Evolutionary conservation across 331 rosid genomes (phyloP), one percentile per base, ranked within the genome.

Genomic region (Rhamnella rubrinervis): DNA sequence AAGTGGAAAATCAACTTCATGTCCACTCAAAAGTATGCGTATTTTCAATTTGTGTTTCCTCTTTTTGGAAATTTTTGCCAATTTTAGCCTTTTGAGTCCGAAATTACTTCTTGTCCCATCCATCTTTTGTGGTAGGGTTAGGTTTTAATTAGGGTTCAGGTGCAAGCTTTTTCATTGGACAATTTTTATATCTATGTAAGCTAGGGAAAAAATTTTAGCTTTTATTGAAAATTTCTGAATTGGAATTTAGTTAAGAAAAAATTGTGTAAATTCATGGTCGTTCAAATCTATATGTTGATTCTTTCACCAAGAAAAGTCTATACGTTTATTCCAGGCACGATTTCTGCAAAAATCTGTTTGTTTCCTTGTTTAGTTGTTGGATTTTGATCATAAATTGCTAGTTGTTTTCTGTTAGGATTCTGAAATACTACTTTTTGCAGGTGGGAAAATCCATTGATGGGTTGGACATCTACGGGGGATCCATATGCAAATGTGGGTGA

Each of bases 361-460:
- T 44, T 44, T 11, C 4, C 3, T 9, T 2, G 14, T 44, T 18
- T 37, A 23, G 5, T 17, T 39, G 31, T 47, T 49, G 19, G 19
- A 31, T 26, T 18, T n/a, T 44, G 49, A 44, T 44, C 49, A 44
- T 16, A 28, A 63, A 57, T 55, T 28, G 37, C 67, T 40, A 63
- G 50, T 72, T 16, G 46, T 67, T 71, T 21, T 59, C 61, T 74
- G 31, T 71, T 39, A 56, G 8, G 58, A 18, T 21, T 18, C 20
- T 53, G 12, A 69, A 16, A 67, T 74, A 50, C 37, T 46, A 57
- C 56, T 59, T 66, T 80, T 78, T 63, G 56, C 71, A 91, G 97
- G 90, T 95, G 98, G 98, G 98, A 95, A 73, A 95, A 95, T 76
- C 98, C 98, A 70, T 74, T 95, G 79, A 95, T 95, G 98, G 98